These are phyloP conservation scores for Chaetothyriales sp. DNA, from an alignment of 2,329 filamentous ascomycete species.

Conservation along the genomic window DNA sequence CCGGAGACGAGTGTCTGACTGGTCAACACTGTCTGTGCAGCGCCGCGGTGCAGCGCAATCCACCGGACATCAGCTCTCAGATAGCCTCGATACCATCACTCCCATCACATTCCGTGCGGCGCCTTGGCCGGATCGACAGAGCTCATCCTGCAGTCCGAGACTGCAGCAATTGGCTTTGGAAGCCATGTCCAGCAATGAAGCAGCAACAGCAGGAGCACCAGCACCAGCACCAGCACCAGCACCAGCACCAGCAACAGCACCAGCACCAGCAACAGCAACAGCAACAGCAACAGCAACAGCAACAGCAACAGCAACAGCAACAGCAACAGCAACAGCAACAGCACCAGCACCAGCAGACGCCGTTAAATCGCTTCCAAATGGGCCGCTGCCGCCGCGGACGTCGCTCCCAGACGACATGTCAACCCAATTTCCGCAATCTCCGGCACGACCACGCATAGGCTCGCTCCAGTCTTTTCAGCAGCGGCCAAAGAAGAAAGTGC, in stretches of 20 bases:
- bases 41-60: background rate
- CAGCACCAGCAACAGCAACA: no score
- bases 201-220: background rate
- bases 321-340: no score
- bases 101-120: slow-evolving; percentile 10
- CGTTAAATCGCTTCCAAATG: slow-evolving; percentile 14
- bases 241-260: no score
- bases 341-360: no score
- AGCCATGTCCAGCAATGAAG: background rate
- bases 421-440: slow-evolving; percentile 19
- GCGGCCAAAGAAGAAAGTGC: slow-evolving; percentile 52
- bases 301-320: no score
- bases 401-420: slow-evolving; percentile 19
- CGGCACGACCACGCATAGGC: slow-evolving; percentile 37
- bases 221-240: no score
- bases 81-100: slow-evolving; percentile 16
- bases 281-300: no score
- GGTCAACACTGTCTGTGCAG: slow-evolving; percentile 2
- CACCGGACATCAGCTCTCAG: slow-evolving; percentile 4
- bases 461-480: slow-evolving; percentile 21
- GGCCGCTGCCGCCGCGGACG: slow-evolving; percentile 21
- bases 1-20: slow-evolving; percentile 7
- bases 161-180: no score
- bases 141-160: background rate
- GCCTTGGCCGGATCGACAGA: background rate